Evolutionary conservation across 805 yeast species (phyloP), one percentile per base, ranked within the genome.

Genomic region (Starmerella etchellsii): DNA sequence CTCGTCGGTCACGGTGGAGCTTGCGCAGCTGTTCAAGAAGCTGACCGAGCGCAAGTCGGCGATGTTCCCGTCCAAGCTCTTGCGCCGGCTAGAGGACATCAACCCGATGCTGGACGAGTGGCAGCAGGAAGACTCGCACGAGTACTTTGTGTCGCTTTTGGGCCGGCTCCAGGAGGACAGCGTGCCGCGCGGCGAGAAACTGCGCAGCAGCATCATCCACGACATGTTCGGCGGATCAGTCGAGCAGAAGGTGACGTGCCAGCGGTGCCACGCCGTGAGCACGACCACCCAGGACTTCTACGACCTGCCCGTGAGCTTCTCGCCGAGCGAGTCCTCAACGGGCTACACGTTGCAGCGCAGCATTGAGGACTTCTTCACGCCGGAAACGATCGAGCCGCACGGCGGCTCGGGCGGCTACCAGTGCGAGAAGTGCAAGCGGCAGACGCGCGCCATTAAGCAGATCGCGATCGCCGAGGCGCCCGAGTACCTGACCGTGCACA

Each of bases 121-220:
- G 95, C 87, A 84, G 61, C 98, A 91, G 60, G 97, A 91, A 61
- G 98, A 91, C 61, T 81, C 95, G 0, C 98, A 91, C 61, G 98
- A 91, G 62, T 91, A 87, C 63, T 83, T 80, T 59, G 87, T 87
- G 96, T 82, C 94, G 11, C 65, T 87, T 46, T 70, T 87, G 69
- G 74, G 88, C 7, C 65, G 95, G 39, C 63, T 87, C 39, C 97
- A 87, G 61, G 96, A 87, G 56, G 96, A 87, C 57, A 71, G 83
- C 11, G 84, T 91, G 1, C 97, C 97, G 28, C 78, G 73, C 55
- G 95, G 95, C n/a, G 70, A 66, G 35, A 87, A 87, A 56, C 65
- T 87, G 54, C 81, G 80, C 49, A 70, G 78, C 49, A 79, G 93
- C 41, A 76, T 88, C 27, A 66, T 91, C 15, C 85, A 88, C 60